phyloP scores from a whole-genome alignment of 495 filamentous ascomycete genomes.

The Acidomyces sp. region DNA sequence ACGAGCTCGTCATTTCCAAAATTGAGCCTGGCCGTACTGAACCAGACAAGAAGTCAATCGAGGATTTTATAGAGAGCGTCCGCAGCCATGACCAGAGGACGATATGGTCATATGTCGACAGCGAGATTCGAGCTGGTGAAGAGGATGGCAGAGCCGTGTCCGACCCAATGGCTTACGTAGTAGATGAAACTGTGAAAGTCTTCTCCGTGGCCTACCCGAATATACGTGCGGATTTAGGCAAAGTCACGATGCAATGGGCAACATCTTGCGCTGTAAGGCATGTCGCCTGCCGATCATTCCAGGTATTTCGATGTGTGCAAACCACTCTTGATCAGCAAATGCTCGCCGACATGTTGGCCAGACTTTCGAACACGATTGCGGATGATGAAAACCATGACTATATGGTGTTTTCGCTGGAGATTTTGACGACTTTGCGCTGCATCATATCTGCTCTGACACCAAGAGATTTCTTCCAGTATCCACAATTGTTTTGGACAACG shows the following conservation, averaged over 20 bases:
- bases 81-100: conserved; percentile 73
- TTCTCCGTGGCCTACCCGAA: conserved; percentile 78
- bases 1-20: conserved; percentile 86
- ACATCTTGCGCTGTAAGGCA: conserved; percentile 94
- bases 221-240: conserved; percentile 79
- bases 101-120: conserved; percentile 89
- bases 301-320: conserved; percentile 88
- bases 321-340: conserved; percentile 80
- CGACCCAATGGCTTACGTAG: conserved; percentile 68
- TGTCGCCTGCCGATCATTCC: conserved; percentile 90
- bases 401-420: conserved; percentile 94
- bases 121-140: conserved; percentile 53
- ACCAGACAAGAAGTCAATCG: conserved; percentile 58
- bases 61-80: conserved; percentile 83
- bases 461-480: conserved; percentile 68
- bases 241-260: conserved; percentile 82
- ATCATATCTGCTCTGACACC: conserved; percentile 74
- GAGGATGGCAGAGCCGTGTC: conserved; percentile 64
- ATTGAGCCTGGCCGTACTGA: conserved; percentile 58
- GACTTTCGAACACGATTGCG: conserved; percentile 89
- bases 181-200: conserved; percentile 64
- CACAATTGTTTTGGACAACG: conserved; percentile 93
- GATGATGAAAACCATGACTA: conserved; percentile 75
- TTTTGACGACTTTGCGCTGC: conserved; percentile 81
- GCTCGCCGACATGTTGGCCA: conserved; percentile 88